Conservation (phyloP, 192 early-diverging fungal species). For the Coemansia sp. region DNA sequence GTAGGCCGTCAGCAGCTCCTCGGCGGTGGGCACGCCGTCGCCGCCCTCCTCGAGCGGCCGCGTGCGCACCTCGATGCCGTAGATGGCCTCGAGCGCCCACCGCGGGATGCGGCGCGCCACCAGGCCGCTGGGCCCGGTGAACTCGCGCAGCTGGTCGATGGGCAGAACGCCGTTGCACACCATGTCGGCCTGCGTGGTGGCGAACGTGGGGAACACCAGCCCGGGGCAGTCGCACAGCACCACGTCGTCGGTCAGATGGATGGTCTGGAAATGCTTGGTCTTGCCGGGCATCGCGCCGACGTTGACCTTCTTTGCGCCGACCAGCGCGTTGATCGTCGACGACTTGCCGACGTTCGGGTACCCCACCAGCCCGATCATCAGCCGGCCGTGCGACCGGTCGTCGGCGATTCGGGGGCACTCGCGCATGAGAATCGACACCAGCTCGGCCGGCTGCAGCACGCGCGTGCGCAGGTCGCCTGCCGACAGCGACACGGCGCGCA, state of each 20-base stretch:
- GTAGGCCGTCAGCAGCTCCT: constrained; percentile 88
- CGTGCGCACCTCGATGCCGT: constrained; percentile 87
- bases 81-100: constrained; percentile 81
- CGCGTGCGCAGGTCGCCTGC: constrained; percentile 53
- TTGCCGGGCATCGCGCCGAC: constrained; percentile 98
- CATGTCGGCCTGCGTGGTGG: constrained; percentile 97
- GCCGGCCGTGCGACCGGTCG: constrained; percentile 52
- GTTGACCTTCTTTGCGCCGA: constrained; percentile 91
- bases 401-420: constrained; percentile 55
- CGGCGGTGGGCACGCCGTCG: constrained; percentile 72
- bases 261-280: constrained; percentile 99
- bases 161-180: constrained; percentile 98
- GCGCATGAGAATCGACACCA: constrained; percentile 60
- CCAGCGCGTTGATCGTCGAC: constrained; percentile 95
- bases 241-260: constrained; percentile 79
- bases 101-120: constrained; percentile 84
- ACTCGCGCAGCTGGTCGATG: constrained; percentile 97
- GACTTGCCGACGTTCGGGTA: constrained; percentile 99
- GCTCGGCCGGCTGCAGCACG: constrained; percentile 65
- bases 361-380: constrained; percentile 94
- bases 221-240: constrained; percentile 99
- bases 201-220: constrained; percentile 98
- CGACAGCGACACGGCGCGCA: constrained; percentile 33
- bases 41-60: constrained; percentile 75
- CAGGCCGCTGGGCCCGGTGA: constrained; percentile 80